Conservation (phyloP, 805 yeast species). For the Yarrowia sp. region DNA sequence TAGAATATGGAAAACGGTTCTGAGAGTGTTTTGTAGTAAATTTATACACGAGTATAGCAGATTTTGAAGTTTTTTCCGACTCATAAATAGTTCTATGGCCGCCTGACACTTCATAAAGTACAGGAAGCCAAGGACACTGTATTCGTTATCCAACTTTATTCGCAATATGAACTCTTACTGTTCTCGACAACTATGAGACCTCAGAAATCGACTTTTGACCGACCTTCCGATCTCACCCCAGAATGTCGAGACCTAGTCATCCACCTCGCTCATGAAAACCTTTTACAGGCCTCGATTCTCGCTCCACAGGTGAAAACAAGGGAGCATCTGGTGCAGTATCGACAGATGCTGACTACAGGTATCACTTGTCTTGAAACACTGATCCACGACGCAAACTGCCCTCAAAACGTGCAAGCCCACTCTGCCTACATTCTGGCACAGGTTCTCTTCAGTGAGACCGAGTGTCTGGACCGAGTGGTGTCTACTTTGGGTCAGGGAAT, state of each 20-base stretch:
- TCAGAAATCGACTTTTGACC: neutral
- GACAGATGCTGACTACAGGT: constrained; percentile 23
- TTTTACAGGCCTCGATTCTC: constrained; percentile 1
- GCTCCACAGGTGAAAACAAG: constrained; percentile 1
- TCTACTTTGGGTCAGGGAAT: constrained; percentile 36
- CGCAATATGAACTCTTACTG: neutral
- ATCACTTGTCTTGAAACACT: constrained; percentile 11
- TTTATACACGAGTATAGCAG: no score
- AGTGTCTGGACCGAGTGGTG: constrained; percentile 16
- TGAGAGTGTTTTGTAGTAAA: no score
- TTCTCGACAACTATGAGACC: constrained; percentile 9
- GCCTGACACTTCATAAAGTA: neutral
- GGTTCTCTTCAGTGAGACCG: constrained; percentile 39
- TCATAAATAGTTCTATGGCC: no score
- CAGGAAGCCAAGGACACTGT: neutral
- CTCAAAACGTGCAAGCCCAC: constrained; percentile 17
- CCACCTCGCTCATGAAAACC: constrained; percentile 5
- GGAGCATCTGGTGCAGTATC: constrained; percentile 2
- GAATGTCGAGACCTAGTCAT: constrained; percentile 12
- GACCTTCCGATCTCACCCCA: constrained; percentile 9
- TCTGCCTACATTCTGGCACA: constrained; percentile 29
- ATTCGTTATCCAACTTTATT: constrained; percentile 24
- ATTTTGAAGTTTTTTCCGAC: no score
- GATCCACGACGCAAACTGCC: constrained; percentile 36
- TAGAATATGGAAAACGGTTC: no score